These are phyloP conservation scores for Acer negundo DNA, from an alignment of 345 rosid species.

Conservation along the genomic window DNA sequence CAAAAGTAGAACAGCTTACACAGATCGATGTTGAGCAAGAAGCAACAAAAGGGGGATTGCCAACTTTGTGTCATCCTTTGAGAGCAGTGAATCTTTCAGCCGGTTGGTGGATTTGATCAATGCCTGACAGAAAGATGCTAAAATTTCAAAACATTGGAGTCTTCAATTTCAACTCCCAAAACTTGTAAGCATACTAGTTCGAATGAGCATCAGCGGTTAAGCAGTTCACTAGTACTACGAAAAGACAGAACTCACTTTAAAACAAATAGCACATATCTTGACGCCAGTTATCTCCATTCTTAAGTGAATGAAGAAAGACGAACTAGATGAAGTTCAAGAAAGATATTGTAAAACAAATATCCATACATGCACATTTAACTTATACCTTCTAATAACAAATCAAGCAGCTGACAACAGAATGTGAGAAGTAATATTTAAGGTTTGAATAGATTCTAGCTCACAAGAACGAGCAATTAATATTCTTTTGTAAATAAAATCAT, in stretches of 20 bases:
- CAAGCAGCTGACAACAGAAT: background rate
- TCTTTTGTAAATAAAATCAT: background rate
- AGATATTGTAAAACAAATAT: background rate
- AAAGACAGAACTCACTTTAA: background rate
- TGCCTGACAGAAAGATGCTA: slow-evolving; percentile 55
- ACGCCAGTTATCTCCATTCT: background rate
- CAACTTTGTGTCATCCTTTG: slow-evolving; percentile 92
- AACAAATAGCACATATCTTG: background rate
- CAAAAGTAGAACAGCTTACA: slow-evolving; percentile 54
- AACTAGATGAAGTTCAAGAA: background rate
- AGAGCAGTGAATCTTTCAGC: slow-evolving; percentile 87
- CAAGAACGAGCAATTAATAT: background rate
- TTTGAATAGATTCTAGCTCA: background rate
- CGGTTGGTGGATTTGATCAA: slow-evolving; percentile 90
- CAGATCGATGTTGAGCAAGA: slow-evolving; percentile 92
- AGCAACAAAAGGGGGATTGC: slow-evolving; percentile 91
- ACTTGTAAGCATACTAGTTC: background rate
- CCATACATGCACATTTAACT: background rate
- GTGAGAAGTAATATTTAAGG: background rate
- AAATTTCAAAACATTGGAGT: background rate
- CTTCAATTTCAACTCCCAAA: background rate
- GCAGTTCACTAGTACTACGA: background rate
- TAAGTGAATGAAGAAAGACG: background rate
- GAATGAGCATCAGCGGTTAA: background rate
- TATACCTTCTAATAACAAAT: background rate